Conservation (phyloP, 1,284 basidiomycete species). For the Malassezia yamatoensis region DNA sequence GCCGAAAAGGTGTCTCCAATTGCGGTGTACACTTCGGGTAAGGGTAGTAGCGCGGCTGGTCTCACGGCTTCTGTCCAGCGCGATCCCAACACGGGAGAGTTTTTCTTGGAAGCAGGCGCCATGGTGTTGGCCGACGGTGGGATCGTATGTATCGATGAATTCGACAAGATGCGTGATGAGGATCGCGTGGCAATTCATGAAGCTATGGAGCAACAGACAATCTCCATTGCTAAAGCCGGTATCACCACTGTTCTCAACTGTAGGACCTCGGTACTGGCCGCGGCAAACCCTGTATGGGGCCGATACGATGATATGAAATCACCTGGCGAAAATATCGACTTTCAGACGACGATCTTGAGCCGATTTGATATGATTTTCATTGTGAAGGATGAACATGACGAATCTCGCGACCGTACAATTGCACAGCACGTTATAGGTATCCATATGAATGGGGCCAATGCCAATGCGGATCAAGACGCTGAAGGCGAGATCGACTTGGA, state of each 20-base stretch:
- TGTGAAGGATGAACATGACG: conserved; percentile 95
- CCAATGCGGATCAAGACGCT: conserved; percentile 54
- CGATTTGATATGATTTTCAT: conserved; percentile 99
- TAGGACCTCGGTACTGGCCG: conserved; percentile 87
- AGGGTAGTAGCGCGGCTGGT: conserved; percentile 95
- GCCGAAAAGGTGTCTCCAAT: conserved; percentile 97
- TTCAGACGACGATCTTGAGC: conserved; percentile 94
- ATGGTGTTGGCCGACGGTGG: conserved; percentile 99
- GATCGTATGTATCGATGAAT: conserved; percentile 98
- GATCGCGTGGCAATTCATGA: conserved; percentile 98
- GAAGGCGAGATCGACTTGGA: conserved; percentile 92
- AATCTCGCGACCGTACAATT: conserved; percentile 80
- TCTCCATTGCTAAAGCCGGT: conserved; percentile 97
- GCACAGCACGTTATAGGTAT: conserved; percentile 98
- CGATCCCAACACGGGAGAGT: conserved; percentile 87
- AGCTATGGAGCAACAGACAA: conserved; percentile 99
- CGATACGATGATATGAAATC: conserved; percentile 94
- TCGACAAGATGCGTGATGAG: conserved; percentile 99
- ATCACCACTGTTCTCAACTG: conserved; percentile 98
- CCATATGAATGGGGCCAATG: conserved; percentile 80
- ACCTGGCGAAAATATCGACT: conserved; percentile 96
- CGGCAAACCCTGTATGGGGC: conserved; percentile 97
- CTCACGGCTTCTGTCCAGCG: conserved; percentile 94
- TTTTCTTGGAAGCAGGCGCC: conserved; percentile 95
- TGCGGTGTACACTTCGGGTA: conserved; percentile 94